Evolutionary conservation across 495 filamentous ascomycete species (phyloP).

Genomic region (Friedmanniomyces simplex): DNA sequence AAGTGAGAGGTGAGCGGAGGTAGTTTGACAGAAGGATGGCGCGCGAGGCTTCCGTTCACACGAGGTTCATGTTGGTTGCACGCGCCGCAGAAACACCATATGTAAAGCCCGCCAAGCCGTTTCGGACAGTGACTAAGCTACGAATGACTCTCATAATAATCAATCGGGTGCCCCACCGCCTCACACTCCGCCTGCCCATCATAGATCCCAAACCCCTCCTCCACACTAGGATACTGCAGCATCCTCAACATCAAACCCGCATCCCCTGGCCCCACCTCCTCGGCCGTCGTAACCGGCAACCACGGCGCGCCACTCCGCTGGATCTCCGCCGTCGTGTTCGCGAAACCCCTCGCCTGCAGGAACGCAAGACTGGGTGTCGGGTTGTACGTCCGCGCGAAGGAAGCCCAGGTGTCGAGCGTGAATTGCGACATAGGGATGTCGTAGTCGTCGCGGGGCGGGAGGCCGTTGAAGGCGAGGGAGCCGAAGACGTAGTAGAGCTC

Average conservation of each 20-base stretch:
- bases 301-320: not conserved
- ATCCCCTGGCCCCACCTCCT: too few species aligned
- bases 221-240: slow-evolving; percentile 4
- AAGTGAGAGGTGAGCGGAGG: too few species aligned
- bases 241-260: slow-evolving; percentile 1
- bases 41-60: too few species aligned
- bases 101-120: too few species aligned
- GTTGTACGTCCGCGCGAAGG: slow-evolving; percentile 23
- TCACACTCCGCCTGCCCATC: slow-evolving; percentile 4
- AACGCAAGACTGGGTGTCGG: slow-evolving; percentile 21
- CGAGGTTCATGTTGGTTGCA: too few species aligned
- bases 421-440: slow-evolving; percentile 29
- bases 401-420: slow-evolving; percentile 23
- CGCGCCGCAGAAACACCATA: too few species aligned
- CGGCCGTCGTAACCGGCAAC: not conserved
- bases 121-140: too few species aligned
- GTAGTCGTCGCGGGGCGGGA: slow-evolving; percentile 20
- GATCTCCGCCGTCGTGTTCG: slow-evolving; percentile 20
- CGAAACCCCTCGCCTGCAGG: slow-evolving; percentile 21
- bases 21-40: too few species aligned
- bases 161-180: slow-evolving; percentile 6
- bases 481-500: slow-evolving; percentile 40
- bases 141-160: slow-evolving; percentile 5
- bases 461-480: slow-evolving; percentile 19
- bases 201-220: slow-evolving; percentile 6